Evolutionary conservation across 345 rosid species (phyloP), one percentile per base, ranked within the genome.

Genomic region (Alliaria petiolata): DNA sequence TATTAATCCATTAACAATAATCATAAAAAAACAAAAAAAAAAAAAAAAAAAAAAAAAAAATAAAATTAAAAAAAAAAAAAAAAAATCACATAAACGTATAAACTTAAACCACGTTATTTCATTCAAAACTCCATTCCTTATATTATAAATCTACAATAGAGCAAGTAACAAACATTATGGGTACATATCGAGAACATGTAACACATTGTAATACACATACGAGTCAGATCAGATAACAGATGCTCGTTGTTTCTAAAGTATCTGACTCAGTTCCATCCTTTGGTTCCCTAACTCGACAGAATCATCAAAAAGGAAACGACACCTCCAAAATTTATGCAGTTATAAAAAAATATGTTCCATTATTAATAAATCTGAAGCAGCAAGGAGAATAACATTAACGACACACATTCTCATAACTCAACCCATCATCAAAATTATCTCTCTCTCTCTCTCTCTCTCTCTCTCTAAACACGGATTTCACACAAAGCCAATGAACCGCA

Each of bases 401-500:
- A 46, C 13, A 49, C 44, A 28, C 39, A 40, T 42, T 13, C 68
- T 59, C 67, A 67, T 60, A 67, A 50, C 53, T 74, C 77, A 50
- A 42, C 65, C 38, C 33, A 73, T 58, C 45, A 65, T 74, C 66
- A 65, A 65, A 58, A 64, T 10, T 6, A 34, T 2, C 4, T 40
- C n/a, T 60, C 56, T 25, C 50, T 2, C 4, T 40, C 11, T 60
- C 56, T 25, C 50, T 51, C 54, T 47, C 52, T 28, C 31, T 50
- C 30, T 46, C 52, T 65, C 40, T 67, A 20, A 58, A 42, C 61
- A 39, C 17, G 12, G 55, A 52, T 50, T 60, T 67, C 59, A 75
- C 69, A 67, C 36, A 60, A 51, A 50, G 69, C 74, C 62, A 74
- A 55, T 39, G 77, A 64, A 64, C 52, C 64, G 54, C 43, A 72